Evolutionary conservation across 1,284 basidiomycete genomes (phyloP), one percentile per base, ranked within the genome.

Genomic region (Cutaneotrichosporon arboriforme): DNA sequence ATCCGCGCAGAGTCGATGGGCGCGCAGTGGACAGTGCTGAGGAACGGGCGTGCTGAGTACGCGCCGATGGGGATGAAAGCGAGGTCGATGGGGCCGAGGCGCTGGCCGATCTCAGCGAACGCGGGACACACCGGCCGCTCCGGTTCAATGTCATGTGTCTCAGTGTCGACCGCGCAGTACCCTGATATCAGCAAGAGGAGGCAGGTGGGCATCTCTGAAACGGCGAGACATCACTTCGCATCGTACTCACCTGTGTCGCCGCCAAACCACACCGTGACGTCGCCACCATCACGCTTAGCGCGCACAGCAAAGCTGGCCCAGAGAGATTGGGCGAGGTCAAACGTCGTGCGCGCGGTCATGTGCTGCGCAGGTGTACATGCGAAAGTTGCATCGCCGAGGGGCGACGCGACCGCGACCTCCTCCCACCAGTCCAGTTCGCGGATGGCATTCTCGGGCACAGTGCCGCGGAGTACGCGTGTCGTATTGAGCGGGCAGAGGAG

Each of bases 371-470:
- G 57, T 18, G 54, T 68, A 37, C 66, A 69, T 4, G 63, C 66
- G 38, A 73, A 52, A 45, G 49, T 59, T 35, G 62, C 61, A 13
- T 51, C 58, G 14, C 70, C 70, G 35, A 33, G 50, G n/a, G 49
- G 26, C 4, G 8, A 5, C 20, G 17, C 23, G 12, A 45, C 43
- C 4, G 15, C 7, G 12, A 39, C 43, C 35, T 62, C 62, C 55
- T 84, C 81, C 83, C 85, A 86, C 85, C 85, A 88, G 70, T 87
- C 85, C 57, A 85, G 75, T 62, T 81, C 80, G 56, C 83, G 80
- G 15, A 81, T 75, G 2, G 66, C 45, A 2, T 50, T 53, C 18
- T 37, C 36, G 4, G 52, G 40, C 81, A 74, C 9, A 74, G 76
- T 37, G 78, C 66, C 41, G 66, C 73, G 46, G n/a, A 74, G 61